Base-by-base conservation (phyloP, 768 basidiomycete species). In the Boletus coccyginus region DNA sequence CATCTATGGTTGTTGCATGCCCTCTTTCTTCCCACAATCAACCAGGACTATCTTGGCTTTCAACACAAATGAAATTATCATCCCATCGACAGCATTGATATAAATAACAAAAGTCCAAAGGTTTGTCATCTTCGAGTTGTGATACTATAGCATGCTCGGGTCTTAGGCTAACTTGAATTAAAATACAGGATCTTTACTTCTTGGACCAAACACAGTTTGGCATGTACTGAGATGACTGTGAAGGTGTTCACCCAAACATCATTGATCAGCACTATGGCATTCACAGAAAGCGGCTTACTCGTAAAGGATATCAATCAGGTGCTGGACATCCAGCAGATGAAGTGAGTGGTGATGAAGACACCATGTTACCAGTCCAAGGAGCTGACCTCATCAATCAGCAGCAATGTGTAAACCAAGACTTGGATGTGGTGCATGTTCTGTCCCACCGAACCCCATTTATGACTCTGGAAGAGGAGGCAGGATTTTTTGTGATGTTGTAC, bases 1-100 rank as follows among this genome's bases (percentile, higher is more conserved):
- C 79, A 81, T 55, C 59, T 78, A 0, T 81, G 80, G 80, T 62
- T 81, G 0, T 56, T 81, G 1, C 77, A 80, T 38, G n/a, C 24
- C 14, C 66, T 81, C 0, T 81, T 80, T 56, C 70, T 81, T 0
- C 55, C 64, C 7, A 36, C 33, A 0, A 73, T 82, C 33, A 76
- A 79, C 31, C 12, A 55, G 0, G 78, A 79, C 43, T 78, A 76
- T 50, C 2, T 53, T 0, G 19, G 38, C 2, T 79, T 79, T 54
- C 60, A 60, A 14, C 2, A 52, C 0, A 59, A 73, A 3, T 80
- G 78, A 78, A 80, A 80, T 50, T 41, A 58, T 2, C 75, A 80
- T 41, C 72, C 73, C 0, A 60, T 63, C 3, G 19, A 45, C 6
- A 31, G 61, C n/a, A n/a, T n/a, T n/a, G n/a, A n/a, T 8, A 24